Evolutionary conservation across 345 rosid species (phyloP).

Genomic region (Rhizophora apiculata): DNA sequence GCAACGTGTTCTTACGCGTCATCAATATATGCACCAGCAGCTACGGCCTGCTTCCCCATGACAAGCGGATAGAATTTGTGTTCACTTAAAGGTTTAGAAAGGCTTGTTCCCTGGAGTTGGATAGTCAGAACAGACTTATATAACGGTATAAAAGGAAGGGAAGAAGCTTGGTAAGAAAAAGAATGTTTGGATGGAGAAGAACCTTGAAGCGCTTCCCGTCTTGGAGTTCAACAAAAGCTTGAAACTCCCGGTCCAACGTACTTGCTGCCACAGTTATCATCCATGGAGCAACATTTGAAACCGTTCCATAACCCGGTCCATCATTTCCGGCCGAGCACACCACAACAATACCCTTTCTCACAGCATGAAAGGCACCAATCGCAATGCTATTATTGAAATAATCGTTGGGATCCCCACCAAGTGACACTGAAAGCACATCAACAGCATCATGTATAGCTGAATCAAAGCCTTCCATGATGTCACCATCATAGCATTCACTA

Average conservation of each 20-base stretch:
- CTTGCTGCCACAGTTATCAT: slow-evolving; percentile 47
- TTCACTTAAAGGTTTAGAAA: slow-evolving; percentile 12
- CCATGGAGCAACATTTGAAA: slow-evolving; percentile 50
- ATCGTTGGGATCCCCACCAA: slow-evolving; percentile 24
- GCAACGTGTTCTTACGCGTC: slow-evolving; percentile 18
- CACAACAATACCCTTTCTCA: slow-evolving; percentile 28
- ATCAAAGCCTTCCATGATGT: slow-evolving; percentile 49
- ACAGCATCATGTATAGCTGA: slow-evolving; percentile 53
- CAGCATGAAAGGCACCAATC: slow-evolving; percentile 48
- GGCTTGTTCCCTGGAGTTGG: slow-evolving; percentile 15
- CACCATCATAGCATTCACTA: slow-evolving; percentile 42
- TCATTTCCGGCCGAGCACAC: slow-evolving; percentile 30
- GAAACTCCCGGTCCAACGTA: slow-evolving; percentile 48
- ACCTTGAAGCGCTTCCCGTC: slow-evolving; percentile 21
- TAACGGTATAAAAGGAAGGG: too few relatives aligned
- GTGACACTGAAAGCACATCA: slow-evolving; percentile 43
- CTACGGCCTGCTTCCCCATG: slow-evolving; percentile 11
- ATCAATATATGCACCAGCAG: not conserved
- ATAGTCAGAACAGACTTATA: too few relatives aligned
- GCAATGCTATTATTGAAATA: slow-evolving; percentile 23
- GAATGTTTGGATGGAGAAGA: not conserved
- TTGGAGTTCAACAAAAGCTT: slow-evolving; percentile 27
- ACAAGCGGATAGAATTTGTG: slow-evolving; percentile 17
- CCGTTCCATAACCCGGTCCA: slow-evolving; percentile 34
- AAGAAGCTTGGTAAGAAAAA: too few relatives aligned